A percentile compares a stretch with the other conserved stretches of the same genome.
These are phyloP conservation scores for Aspergillus sclerotiicarbonarius DNA, from an alignment of 495 filamentous ascomycete species.

Conservation along the genomic window DNA sequence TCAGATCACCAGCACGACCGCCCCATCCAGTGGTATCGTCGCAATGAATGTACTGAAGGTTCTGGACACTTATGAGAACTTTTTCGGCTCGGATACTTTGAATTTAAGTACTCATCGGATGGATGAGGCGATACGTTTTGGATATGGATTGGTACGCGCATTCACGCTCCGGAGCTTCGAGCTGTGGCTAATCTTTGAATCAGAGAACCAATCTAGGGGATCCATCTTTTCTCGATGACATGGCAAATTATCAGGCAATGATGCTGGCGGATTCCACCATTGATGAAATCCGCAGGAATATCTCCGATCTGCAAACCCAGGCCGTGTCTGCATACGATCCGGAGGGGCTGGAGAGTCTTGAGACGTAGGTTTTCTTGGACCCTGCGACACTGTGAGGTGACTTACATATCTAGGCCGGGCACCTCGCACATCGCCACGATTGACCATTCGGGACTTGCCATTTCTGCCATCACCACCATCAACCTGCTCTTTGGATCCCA, in stretches of 20 bases:
- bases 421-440: slow-evolving; percentile 74
- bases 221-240: slow-evolving; percentile 63
- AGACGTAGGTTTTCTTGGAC: slow-evolving; percentile 44
- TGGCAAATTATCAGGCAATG: slow-evolving; percentile 59
- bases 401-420: slow-evolving; percentile 47
- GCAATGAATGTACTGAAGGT: slow-evolving; percentile 73
- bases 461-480: slow-evolving; percentile 76
- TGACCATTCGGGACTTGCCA: slow-evolving; percentile 65
- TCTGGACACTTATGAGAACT: slow-evolving; percentile 65
- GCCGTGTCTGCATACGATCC: slow-evolving; percentile 73
- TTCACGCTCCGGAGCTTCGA: background rate
- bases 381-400: background rate
- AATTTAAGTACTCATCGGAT: slow-evolving; percentile 75
- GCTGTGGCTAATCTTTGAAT: background rate
- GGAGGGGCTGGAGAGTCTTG: slow-evolving; percentile 55
- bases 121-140: slow-evolving; percentile 84
- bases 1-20: slow-evolving; percentile 62
- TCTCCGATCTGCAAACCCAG: slow-evolving; percentile 66
- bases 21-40: slow-evolving; percentile 73
- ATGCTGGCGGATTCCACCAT: slow-evolving; percentile 65
- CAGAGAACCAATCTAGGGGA: slow-evolving; percentile 72
- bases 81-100: slow-evolving; percentile 51
- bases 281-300: slow-evolving; percentile 56
- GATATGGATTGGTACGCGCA: slow-evolving; percentile 62
- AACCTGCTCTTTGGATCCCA: slow-evolving; percentile 81